phyloP scores from a whole-genome alignment of 116 monocot species.

The Dioscorea cayenensis region DNA sequence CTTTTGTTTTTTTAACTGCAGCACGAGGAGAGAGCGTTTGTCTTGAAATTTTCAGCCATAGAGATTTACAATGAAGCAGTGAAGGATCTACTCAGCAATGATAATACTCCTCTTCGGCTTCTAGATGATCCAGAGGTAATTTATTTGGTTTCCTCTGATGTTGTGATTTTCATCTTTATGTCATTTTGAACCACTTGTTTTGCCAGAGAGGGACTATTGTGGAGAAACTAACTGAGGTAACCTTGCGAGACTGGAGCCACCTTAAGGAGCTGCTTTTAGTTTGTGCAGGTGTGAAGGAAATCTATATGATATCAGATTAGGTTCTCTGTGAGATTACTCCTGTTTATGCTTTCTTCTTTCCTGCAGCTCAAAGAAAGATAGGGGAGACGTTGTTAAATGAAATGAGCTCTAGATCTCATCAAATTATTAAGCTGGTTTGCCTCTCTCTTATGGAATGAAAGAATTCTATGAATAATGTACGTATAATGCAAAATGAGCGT shows the following conservation, averaged over 20 bases:
- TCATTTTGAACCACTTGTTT: slow-evolving; percentile 2
- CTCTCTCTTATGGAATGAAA: slow-evolving; percentile 6
- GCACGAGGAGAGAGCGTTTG: slow-evolving; percentile 80
- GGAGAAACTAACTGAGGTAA: slow-evolving; percentile 88
- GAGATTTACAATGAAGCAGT: slow-evolving; percentile 99
- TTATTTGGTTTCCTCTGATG: background rate
- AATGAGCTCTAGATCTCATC: slow-evolving; percentile 97
- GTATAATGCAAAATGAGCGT: background rate
- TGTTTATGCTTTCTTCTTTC: background rate
- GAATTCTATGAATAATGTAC: background rate
- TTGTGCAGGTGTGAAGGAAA: slow-evolving; percentile 61
- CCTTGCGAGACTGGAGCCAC: slow-evolving; percentile 60
- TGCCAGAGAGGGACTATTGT: slow-evolving; percentile 84
- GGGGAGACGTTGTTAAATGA: slow-evolving; percentile 95
- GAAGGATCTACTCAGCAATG: slow-evolving; percentile 74
- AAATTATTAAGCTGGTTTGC: slow-evolving; percentile 92
- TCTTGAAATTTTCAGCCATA: slow-evolving; percentile 89
- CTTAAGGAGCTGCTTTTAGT: slow-evolving; percentile 66
- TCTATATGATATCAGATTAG: background rate
- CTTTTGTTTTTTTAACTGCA: slow-evolving; percentile 8
- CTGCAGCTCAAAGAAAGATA: slow-evolving; percentile 77
- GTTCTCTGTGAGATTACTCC: background rate
- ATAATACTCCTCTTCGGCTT: slow-evolving; percentile 67
- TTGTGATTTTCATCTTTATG: background rate
- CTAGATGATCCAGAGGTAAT: slow-evolving; percentile 96